Evolutionary conservation across 2,329 filamentous ascomycete genomes (phyloP).

Genomic region (Helotiales sp.): DNA sequence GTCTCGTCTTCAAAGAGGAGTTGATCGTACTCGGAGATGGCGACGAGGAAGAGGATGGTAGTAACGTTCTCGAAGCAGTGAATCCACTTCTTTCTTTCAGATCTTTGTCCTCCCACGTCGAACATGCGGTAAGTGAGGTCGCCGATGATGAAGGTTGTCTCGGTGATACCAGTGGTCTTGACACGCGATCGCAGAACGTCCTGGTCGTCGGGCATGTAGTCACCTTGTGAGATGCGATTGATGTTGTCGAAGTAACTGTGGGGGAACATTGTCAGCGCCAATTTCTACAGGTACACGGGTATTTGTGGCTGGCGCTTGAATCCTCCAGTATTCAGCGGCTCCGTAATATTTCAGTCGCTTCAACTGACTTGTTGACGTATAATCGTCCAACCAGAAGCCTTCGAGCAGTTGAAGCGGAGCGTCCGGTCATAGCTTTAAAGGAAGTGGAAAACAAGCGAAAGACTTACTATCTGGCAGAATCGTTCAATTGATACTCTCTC

Average conservation of each 20-base stretch:
- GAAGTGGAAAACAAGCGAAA: constrained; percentile 77
- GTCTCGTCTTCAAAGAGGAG: constrained; percentile 95
- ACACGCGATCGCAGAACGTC: constrained; percentile 90
- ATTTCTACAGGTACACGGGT: too few relatives aligned
- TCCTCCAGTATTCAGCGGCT: background rate
- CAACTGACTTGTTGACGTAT: background rate
- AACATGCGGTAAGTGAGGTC: constrained; percentile 95
- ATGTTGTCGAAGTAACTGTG: constrained; percentile 80
- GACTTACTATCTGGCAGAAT: constrained; percentile 90
- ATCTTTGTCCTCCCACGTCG: constrained; percentile 73
- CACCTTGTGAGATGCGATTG: constrained; percentile 71
- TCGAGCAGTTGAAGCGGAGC: background rate
- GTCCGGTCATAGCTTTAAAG: background rate
- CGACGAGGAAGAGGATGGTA: constrained; percentile 88
- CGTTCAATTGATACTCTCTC: constrained; percentile 87
- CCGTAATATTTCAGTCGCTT: background rate
- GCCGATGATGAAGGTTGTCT: constrained; percentile 90
- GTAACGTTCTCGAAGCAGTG: constrained; percentile 80
- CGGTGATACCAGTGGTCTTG: constrained; percentile 93
- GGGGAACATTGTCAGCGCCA: constrained; percentile 10
- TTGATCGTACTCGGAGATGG: constrained; percentile 96
- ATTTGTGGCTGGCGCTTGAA: background rate
- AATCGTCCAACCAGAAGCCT: background rate
- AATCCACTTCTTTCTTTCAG: constrained; percentile 78
- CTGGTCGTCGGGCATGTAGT: constrained; percentile 89